Evolutionary conservation across 1,284 basidiomycete species (phyloP), one percentile per base, ranked within the genome.

Genomic region (Apiotrichum porosum): DNA sequence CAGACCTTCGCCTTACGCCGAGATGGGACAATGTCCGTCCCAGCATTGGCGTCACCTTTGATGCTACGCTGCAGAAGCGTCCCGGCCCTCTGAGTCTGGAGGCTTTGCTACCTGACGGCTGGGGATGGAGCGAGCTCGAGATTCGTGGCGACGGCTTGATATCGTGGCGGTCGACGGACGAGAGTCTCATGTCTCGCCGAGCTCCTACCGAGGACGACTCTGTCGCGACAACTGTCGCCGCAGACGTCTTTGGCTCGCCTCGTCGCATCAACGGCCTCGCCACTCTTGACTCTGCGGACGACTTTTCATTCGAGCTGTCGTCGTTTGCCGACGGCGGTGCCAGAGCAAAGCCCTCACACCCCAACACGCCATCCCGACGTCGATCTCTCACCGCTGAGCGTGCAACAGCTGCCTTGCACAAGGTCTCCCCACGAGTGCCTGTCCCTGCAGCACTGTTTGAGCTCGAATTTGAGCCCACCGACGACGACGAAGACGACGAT

Each of bases 301-400:
- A 71, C 30, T 71, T 65, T 47, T 65, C 62, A 1, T 71, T 71
- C 31, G 68, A 70, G 46, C 44, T 66, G 17, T 50, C 40, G 42
- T 42, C 42, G 17, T 45, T 37, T 18, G 19, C 24, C 18, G 33
- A 28, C n/a, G 45, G 44, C 9, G n/a, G n/a, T n/a, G n/a, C n/a
- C n/a, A n/a, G n/a, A n/a, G n/a, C n/a, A n/a, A 21, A 18, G 4
- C 50, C 42, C 3, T 13, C 28, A 3, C 22, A 28, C 2, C 49
- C 49, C 9, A 15, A 18, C 1, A 54, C 49, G 4, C 49, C 52
- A n/a, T 44, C 32, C 21, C 46, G 44, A 3, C 46, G 46, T 2
- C 39, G 53, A 9, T 23, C 38, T 9, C 19, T 44, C 15, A 31
- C 42, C 4, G 40, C 39, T 5, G 45, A 47, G 32, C 42, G 41